Conservation (phyloP, 257 asterid genomes). For the Forsythia suspensa region DNA sequence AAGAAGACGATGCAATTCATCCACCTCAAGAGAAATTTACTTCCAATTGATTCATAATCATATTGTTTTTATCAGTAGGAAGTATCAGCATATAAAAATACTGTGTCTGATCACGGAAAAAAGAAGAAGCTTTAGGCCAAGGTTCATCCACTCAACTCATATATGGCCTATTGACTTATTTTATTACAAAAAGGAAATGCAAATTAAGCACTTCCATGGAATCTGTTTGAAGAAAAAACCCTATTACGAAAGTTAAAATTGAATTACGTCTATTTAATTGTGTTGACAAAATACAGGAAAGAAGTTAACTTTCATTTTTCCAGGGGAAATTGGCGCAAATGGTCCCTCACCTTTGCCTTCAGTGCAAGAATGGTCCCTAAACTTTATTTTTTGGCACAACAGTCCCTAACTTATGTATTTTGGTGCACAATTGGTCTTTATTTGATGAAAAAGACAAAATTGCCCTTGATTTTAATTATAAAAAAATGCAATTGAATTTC, state of each 20-base stretch:
- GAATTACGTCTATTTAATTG: background rate
- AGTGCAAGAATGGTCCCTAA: too few relatives aligned
- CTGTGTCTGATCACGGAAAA: background rate
- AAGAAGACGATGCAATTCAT: background rate
- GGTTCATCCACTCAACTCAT: background rate
- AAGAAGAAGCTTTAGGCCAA: background rate
- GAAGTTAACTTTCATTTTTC: background rate
- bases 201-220: background rate
- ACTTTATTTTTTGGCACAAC: too few relatives aligned
- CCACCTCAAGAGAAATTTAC: background rate
- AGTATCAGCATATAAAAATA: too few relatives aligned
- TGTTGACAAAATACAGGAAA: too few relatives aligned
- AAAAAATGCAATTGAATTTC: too few relatives aligned
- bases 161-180: background rate
- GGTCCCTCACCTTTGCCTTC: too few relatives aligned
- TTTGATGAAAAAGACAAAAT: too few relatives aligned
- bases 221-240: background rate
- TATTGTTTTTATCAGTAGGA: too few relatives aligned
- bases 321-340: too few relatives aligned
- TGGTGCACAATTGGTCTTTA: too few relatives aligned
- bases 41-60: background rate
- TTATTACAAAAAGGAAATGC: background rate
- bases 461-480: too few relatives aligned
- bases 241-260: background rate
- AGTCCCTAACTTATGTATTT: too few relatives aligned